Evolutionary conservation across 2,329 filamentous ascomycete genomes (phyloP), one percentile per base, ranked within the genome.

Genomic region (Fusarium oxysporum): DNA sequence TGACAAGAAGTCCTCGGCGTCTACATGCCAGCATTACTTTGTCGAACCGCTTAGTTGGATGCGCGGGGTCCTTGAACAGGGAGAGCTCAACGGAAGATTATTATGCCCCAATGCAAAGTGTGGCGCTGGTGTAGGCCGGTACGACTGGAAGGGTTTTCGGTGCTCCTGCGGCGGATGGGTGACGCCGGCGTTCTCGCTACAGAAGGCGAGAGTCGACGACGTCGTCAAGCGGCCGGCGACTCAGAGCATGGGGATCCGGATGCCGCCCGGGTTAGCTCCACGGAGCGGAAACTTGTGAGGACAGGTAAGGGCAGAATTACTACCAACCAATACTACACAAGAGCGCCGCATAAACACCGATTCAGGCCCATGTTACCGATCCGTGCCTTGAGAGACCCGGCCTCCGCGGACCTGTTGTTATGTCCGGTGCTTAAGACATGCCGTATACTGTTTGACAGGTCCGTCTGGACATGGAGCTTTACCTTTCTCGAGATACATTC

Each of bases 1-100:
- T 37, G 74, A 69, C 23, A 72, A 68, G 41, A 68, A 67, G 23
- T 41, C 70, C 21, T 58, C 70, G 28, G 48, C 70, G 37, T 66
- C 72, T 62, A 74, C 78, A 37, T 99, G 96, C 78, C 92, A 92
- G 25, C 96, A 98, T 81, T 90, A 95, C 80, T 98, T 98, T 82
- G 83, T 98, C 72, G 95, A 98, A 78, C 94, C 96, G 1, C 85
- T 99, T 38, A 93, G 93, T 19, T 99, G 96, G 96, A 99, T 99
- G 96, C 91, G 93, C 11, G 85, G 91, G 2, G 91, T 92, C 77
- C 89, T 99, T 6, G 93, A 95, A 76, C 89, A 93, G 77, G 95
- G 93, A 33, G 90, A 92, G 69, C 86, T 98, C 30, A 93, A 95
- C 68, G 96, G 96, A 30, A 91, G 96, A 14, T 86, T 99, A 37